phyloP scores from a whole-genome alignment of 2,329 filamentous ascomycete genomes.

The Zasmidium angulare region DNA sequence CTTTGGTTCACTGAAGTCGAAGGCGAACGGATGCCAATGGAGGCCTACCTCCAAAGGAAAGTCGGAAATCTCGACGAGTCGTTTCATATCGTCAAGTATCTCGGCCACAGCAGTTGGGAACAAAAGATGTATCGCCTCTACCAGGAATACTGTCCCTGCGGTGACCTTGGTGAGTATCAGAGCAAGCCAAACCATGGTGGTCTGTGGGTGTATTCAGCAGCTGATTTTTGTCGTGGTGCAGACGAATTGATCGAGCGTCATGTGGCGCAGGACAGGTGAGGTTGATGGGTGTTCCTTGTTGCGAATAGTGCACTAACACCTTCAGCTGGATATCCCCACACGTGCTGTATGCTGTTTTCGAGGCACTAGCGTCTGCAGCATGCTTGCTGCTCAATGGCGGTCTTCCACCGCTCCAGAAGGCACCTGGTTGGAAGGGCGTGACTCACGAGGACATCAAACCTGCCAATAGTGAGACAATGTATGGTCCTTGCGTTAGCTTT shows the following conservation, averaged over 20 bases:
- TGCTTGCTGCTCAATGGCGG: constrained; percentile 6
- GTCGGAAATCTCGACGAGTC: background rate
- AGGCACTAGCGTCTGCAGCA: constrained; percentile 5
- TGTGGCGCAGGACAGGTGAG: too few relatives aligned
- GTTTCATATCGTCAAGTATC: background rate
- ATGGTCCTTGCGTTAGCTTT: too few relatives aligned
- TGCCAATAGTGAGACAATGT: constrained; percentile 1
- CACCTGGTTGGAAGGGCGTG: background rate
- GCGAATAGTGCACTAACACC: background rate
- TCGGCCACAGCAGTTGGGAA: background rate
- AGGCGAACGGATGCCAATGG: background rate
- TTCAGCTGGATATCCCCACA: background rate
- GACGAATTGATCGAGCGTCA: too few relatives aligned
- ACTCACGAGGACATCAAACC: constrained; percentile 14
- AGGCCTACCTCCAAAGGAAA: background rate
- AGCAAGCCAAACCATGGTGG: too few relatives aligned
- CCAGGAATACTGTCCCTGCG: background rate
- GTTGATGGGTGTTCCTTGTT: background rate
- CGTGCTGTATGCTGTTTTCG: constrained; percentile 11
- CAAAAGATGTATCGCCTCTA: background rate
- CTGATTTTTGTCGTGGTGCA: too few relatives aligned
- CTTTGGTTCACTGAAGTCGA: too few relatives aligned
- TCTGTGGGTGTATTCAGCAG: too few relatives aligned
- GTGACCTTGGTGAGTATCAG: background rate
- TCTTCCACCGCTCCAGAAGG: background rate